Percentiles rank a stretch among this genome's conserved stretches.
phyloP scores from a whole-genome alignment of 208 protist genomes.

The Crithidia brevicula region DNA sequence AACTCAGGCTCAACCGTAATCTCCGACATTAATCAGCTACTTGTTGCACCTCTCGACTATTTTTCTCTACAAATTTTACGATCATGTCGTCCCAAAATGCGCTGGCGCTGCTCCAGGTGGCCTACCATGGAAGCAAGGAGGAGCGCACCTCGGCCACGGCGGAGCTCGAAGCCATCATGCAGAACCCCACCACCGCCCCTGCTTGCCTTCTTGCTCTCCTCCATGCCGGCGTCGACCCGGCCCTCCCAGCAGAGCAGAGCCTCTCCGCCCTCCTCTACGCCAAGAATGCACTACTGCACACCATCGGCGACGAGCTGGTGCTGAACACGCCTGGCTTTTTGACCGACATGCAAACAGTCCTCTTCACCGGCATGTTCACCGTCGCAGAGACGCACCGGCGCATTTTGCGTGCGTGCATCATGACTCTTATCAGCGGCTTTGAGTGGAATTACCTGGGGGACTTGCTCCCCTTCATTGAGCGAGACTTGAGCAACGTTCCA shows the following conservation, averaged over 20 bases:
- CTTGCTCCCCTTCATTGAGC: slow-evolving; percentile 63
- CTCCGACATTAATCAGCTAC: too few relatives aligned
- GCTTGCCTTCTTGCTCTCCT: slow-evolving; percentile 67
- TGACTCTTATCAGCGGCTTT: slow-evolving; percentile 70
- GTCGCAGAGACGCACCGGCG: slow-evolving; percentile 68
- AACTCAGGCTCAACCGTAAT: too few relatives aligned
- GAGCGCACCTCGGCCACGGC: slow-evolving; percentile 70
- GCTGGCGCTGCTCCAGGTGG: slow-evolving; percentile 72
- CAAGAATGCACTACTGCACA: slow-evolving; percentile 82
- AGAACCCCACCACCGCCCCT: slow-evolving; percentile 43
- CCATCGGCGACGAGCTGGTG: slow-evolving; percentile 56
- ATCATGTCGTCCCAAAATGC: slow-evolving; percentile 49
- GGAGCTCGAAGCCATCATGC: slow-evolving; percentile 58
- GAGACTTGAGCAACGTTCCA: slow-evolving; percentile 15
- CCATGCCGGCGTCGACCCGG: slow-evolving; percentile 50
- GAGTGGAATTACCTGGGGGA: slow-evolving; percentile 84
- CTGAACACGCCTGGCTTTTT: slow-evolving; percentile 37
- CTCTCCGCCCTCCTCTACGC: slow-evolving; percentile 84
- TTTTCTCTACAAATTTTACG: too few relatives aligned
- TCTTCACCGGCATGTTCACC: slow-evolving; percentile 66
- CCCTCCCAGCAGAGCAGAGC: slow-evolving; percentile 60
- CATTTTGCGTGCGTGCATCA: slow-evolving; percentile 61
- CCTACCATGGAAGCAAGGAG: slow-evolving; percentile 80
- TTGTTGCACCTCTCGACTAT: too few relatives aligned
- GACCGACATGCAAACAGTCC: slow-evolving; percentile 59